Percentiles rank a stretch among this genome's conserved stretches.
These are phyloP conservation scores for Pulveroboletus sp. DNA, from an alignment of 768 basidiomycete genomes.

Conservation along the genomic window DNA sequence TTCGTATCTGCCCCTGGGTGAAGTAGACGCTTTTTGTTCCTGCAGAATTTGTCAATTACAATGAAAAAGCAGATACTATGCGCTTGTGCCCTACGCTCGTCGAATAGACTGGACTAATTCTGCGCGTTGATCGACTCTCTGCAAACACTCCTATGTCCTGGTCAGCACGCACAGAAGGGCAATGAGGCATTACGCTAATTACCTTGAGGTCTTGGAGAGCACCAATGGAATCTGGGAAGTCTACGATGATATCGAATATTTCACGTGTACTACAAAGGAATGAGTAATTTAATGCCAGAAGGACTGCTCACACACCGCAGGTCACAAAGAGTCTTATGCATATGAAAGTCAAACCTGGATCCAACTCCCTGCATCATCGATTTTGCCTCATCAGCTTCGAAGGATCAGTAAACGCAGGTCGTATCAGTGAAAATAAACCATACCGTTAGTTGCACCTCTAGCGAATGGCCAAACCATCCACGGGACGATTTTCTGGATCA, in stretches of 20 bases:
- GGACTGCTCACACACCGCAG: conserved; percentile 56
- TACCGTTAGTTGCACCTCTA: conserved; percentile 56
- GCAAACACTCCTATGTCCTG: conserved; percentile 62
- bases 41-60: conserved; percentile 30
- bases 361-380: conserved; percentile 74
- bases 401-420: conserved; percentile 4
- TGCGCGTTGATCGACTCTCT: conserved; percentile 76
- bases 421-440: conserved; percentile 17
- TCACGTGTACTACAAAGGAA: conserved; percentile 57
- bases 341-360: conserved; percentile 86
- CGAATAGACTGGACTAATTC: conserved; percentile 76
- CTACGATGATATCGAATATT: conserved; percentile 95
- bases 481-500: conserved; percentile 72
- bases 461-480: conserved; percentile 88
- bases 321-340: conserved; percentile 88
- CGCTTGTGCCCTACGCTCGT: conserved; percentile 54
- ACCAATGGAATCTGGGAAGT: conserved; percentile 83
- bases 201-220: conserved; percentile 88
- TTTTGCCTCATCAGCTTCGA: conserved; percentile 65
- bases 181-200: neutral
- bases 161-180: neutral
- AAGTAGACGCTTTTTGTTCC: conserved; percentile 82
- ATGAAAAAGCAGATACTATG: neutral
- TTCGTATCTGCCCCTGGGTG: conserved; percentile 97
- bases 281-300: neutral